Conservation (phyloP, 805 yeast species). For the Wickerhamomyces hampshirensis region DNA sequence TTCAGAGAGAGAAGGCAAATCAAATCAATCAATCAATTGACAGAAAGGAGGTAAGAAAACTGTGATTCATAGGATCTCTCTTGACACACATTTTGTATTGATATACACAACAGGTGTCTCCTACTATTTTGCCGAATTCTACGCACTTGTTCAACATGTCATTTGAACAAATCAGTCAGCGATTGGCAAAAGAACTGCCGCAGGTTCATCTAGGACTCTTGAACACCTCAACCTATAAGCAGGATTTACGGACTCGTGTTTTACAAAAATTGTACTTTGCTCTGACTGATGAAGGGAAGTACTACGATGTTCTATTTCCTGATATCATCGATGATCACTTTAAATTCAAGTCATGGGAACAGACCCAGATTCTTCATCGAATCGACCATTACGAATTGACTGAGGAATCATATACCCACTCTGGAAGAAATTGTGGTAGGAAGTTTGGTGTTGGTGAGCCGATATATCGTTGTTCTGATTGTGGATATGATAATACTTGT, state of each 20-base stretch:
- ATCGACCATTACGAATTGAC: conserved; percentile 3
- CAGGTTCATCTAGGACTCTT: no score
- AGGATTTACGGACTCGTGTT: neutral
- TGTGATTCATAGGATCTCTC: no score
- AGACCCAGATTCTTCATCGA: conserved; percentile 1
- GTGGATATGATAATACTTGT: conserved; percentile 76
- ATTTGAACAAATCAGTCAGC: no score
- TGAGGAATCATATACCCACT: conserved; percentile 30
- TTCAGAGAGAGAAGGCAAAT: no score
- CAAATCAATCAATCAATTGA: no score
- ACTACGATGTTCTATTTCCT: conserved; percentile 32
- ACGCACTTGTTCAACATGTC: no score
- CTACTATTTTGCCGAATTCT: no score
- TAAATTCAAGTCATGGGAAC: conserved; percentile 7
- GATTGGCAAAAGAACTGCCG: no score
- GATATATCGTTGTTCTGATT: conserved; percentile 68
- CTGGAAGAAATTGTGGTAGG: conserved; percentile 66
- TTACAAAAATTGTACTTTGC: conserved; percentile 25
- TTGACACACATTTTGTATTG: no score
- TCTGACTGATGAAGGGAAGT: conserved; percentile 35
- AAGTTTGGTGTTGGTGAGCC: conserved; percentile 57
- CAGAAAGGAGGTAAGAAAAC: no score
- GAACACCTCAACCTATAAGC: no score
- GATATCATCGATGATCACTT: conserved; percentile 4
- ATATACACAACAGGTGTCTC: no score